Conservation (phyloP, 805 yeast genomes). For the Starmera amethionina region DNA sequence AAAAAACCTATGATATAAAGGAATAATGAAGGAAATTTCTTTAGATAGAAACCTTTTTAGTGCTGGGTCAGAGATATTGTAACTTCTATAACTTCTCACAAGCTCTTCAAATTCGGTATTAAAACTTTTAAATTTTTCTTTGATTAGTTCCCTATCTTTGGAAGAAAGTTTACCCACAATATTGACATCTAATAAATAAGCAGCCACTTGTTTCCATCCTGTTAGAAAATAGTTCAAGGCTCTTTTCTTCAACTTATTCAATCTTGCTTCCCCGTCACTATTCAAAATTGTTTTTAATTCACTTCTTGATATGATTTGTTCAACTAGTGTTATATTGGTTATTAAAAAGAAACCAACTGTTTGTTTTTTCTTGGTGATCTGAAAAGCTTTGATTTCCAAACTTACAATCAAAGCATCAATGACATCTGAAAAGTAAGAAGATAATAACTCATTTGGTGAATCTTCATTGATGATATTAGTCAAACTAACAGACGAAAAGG, state of each 20-base stretch:
- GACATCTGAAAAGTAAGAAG: constrained; percentile 66
- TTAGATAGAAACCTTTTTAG: constrained; percentile 53
- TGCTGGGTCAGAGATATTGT: constrained; percentile 55
- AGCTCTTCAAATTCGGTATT: constrained; percentile 78
- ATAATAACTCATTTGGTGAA: constrained; percentile 41
- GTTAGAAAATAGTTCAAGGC: constrained; percentile 62
- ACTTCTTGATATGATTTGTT: constrained; percentile 57
- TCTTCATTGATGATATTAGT: constrained; percentile 26
- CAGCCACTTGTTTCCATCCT: constrained; percentile 75
- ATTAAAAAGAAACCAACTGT: constrained; percentile 60
- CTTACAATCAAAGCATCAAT: constrained; percentile 63
- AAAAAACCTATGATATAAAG: constrained; percentile 78
- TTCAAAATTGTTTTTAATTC: constrained; percentile 48
- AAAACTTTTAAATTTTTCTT: constrained; percentile 76
- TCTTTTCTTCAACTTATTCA: constrained; percentile 61
- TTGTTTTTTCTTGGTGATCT: constrained; percentile 21
- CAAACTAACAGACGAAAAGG: constrained; percentile 39
- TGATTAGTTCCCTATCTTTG: constrained; percentile 74
- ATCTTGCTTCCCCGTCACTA: constrained; percentile 46
- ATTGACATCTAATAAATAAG: constrained; percentile 72
- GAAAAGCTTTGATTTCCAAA: constrained; percentile 50
- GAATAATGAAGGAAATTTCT: constrained; percentile 69
- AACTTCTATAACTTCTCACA: constrained; percentile 52
- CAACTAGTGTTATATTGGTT: constrained; percentile 65
- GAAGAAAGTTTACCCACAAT: constrained; percentile 47